Evolutionary conservation across 805 yeast species (phyloP), one percentile per base, ranked within the genome.

Genomic region (Cyberlindnera suaveolens): DNA sequence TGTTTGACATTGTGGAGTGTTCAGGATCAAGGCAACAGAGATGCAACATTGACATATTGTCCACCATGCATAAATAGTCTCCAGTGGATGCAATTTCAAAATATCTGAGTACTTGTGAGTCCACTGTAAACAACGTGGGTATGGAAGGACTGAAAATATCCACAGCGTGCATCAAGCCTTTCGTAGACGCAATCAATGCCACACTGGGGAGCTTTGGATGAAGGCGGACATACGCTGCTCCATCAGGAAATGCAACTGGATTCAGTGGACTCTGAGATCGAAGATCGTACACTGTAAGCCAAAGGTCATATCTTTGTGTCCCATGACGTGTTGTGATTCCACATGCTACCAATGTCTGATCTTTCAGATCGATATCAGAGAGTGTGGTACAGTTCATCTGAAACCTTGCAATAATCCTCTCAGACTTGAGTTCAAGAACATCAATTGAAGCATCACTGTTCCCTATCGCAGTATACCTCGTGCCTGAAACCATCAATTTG

Each of bases 191-290:
- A 7, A 86, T 79, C 5, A 88, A 61, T 36, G 88, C 77, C 31
- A 84, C 79, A 32, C 85, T 84, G 6, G 96, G 85, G 39, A 89
- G 59, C 47, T 85, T 83, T 6, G 98, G 97, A 64, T 91, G 97
- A 48, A 91, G 71, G 39, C 85, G 73, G 1, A 84, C 93, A 58
- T 75, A 85, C 9, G 85, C 73, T 1, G 98, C 96, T 11, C 97
- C 97, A 0, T 89, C 82, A 1, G 93, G 89, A 56, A 89, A 88
- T 4, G 96, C 78, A 7, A 91, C 71, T 3, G 97, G 96, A 0
- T 95, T 70, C 43, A 82, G 63, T 2, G 89, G 74, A 41, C 77
- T 74, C 77, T 85, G 69, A 44, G 79, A 75, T 48, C 95, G 73
- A 27, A 87, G 61, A 61, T 93, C 98, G 60, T 78, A 88, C 17